Evolutionary conservation across 371 early-diverging fungal species (phyloP).

Genomic region (Edhazardia aedis): DNA sequence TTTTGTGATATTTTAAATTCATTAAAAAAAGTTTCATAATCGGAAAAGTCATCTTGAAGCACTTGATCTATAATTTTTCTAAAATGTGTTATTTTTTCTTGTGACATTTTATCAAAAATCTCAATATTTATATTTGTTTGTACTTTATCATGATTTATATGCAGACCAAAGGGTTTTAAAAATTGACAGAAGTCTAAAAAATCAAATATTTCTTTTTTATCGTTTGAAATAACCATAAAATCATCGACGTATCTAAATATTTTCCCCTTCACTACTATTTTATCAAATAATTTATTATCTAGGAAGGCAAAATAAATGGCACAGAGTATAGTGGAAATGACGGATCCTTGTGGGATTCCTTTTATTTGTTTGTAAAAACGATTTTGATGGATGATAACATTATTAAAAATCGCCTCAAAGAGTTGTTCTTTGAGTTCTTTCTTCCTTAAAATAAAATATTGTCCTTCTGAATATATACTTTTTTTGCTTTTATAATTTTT

Average conservation of each 20-base stretch:
- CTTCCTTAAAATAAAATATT: background rate
- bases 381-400: constrained; percentile 13
- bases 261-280: constrained; percentile 17
- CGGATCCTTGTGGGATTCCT: constrained; percentile 38
- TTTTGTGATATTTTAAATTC: too few relatives aligned
- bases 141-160: too few relatives aligned
- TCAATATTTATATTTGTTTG: too few relatives aligned
- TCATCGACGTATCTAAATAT: constrained; percentile 34
- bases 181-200: too few relatives aligned
- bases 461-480: background rate
- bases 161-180: too few relatives aligned
- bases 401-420: constrained; percentile 3
- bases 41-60: too few relatives aligned
- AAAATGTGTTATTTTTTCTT: too few relatives aligned
- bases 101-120: too few relatives aligned
- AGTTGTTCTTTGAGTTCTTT: constrained; percentile 7
- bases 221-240: constrained; percentile 17
- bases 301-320: constrained; percentile 15
- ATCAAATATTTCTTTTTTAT: constrained; percentile 15
- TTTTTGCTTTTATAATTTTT: background rate
- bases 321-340: constrained; percentile 27
- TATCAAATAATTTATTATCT: constrained; percentile 24
- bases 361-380: constrained; percentile 11
- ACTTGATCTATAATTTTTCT: too few relatives aligned
- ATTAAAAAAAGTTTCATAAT: too few relatives aligned